These are phyloP conservation scores for Basidiobolus meristosporus DNA, from an alignment of 371 early-diverging fungal genomes.

Conservation along the genomic window DNA sequence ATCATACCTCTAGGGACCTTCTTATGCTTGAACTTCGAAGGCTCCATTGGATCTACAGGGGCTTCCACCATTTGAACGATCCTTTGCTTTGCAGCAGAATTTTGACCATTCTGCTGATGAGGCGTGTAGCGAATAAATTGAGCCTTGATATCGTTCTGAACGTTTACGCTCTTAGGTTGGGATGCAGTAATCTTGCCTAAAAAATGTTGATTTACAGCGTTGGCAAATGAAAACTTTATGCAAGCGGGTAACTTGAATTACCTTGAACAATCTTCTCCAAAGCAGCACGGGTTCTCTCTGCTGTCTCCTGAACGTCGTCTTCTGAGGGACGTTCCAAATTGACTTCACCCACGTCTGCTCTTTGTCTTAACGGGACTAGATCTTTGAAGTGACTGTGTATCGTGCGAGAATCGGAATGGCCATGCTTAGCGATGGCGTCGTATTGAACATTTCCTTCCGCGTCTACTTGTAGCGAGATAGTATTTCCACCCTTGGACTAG, in stretches of 20 bases:
- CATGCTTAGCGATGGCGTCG: conserved; percentile 72
- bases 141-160: conserved; percentile 39
- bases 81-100: conserved; percentile 51
- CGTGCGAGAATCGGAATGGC: conserved; percentile 43
- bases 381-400: conserved; percentile 74
- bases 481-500: conserved; percentile 32
- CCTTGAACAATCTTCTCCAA: conserved; percentile 74
- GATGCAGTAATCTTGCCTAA: conserved; percentile 46
- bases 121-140: conserved; percentile 85
- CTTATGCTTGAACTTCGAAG: conserved; percentile 79
- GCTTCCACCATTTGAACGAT: conserved; percentile 89
- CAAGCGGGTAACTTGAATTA: conserved; percentile 3
- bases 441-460: conserved; percentile 75
- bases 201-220: not conserved
- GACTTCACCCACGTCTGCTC: conserved; percentile 47
- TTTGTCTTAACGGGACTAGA: conserved; percentile 53
- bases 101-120: conserved; percentile 32
- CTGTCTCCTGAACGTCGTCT: conserved; percentile 57
- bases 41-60: conserved; percentile 90
- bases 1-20: conserved; percentile 56
- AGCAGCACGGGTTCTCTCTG: conserved; percentile 74
- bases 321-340: conserved; percentile 57
- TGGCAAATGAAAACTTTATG: not conserved
- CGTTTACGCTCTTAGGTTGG: conserved; percentile 41
- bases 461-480: conserved; percentile 78